Conservation (phyloP, 495 filamentous ascomycete genomes). For the Xylaria flabelliformis region DNA sequence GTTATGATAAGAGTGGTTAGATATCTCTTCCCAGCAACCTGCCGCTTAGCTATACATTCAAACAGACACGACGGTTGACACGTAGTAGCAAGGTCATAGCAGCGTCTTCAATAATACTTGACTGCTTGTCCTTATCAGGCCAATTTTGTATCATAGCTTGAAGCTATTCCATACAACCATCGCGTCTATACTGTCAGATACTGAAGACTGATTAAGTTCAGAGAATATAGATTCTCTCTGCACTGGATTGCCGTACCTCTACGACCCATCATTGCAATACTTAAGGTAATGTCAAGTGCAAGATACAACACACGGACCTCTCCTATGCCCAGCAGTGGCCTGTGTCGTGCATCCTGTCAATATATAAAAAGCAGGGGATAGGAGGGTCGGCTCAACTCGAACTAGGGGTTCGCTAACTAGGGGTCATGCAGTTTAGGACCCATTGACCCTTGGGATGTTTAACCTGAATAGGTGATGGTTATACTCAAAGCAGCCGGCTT, state of each 20-base stretch:
- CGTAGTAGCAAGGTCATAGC: not conserved
- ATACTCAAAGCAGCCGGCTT: not conserved
- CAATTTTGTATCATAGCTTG: not conserved
- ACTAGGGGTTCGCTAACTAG: not conserved
- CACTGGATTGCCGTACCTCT: not conserved
- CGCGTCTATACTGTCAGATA: not conserved
- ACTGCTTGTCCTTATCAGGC: not conserved
- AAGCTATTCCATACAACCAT: not conserved
- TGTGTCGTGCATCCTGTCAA: constrained; percentile 1
- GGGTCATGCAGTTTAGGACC: not conserved
- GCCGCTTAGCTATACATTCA: not conserved
- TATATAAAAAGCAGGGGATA: constrained; percentile 8
- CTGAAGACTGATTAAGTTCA: not conserved
- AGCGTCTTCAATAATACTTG: not conserved
- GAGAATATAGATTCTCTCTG: too few relatives aligned
- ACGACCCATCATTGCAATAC: not conserved
- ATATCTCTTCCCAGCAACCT: not conserved
- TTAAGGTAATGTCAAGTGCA: not conserved
- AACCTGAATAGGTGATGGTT: constrained; percentile 20
- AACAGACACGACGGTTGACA: not conserved
- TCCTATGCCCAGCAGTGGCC: not conserved
- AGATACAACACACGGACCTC: not conserved
- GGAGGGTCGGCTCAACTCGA: constrained; percentile 8
- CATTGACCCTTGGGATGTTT: not conserved
- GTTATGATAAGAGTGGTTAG: not conserved